Base-by-base conservation (phyloP, 257 asterid species). In the Schizonepeta tenuifolia region DNA sequence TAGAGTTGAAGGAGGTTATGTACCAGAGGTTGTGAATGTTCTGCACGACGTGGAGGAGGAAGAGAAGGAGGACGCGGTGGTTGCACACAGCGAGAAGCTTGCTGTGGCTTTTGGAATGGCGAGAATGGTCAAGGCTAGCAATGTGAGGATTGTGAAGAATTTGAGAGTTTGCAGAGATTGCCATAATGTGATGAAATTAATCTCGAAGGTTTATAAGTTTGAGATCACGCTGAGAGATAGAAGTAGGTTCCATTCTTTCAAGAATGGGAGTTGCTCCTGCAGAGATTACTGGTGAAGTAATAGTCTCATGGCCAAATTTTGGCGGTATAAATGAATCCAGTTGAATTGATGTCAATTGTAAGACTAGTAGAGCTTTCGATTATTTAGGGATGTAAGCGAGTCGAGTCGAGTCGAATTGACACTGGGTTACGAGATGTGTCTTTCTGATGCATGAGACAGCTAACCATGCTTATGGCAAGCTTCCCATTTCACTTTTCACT, bases 121-220 rank as follows among this genome's bases (percentile, higher is more conserved):
- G 33, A 83, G 91, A 76, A 74, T 79, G 78, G 59, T 65, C 2
- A 67, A 75, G 74, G 84, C 82, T 59, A 71, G 83, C 26, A 38
- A 67, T 50, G 20, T 90, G 43, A 76, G 90, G 67, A 71, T 90
- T 58, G 84, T 88, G 80, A 90, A 88, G 86, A 90, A 90, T 72
- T 84, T 90, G 90, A 82, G 93, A 73, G 85, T 90, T 31, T 88
- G 97, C 76, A 85, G 77, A 75, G 95, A 88, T 57, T 90, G 96
- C 65, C 96, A 88, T 80, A 79, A 66, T 33, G 83, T 88, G 20
- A 90, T 90, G 92, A 88, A 82, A 63, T 67, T 84, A 80, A 88
- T 90, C 65, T 88, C 97, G 11, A 73, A 82, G 74, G 78, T 85
- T 61, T 90, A 86, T 72, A 14, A 28, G 55, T 12, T 84, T 72